Evolutionary conservation across 306 rosid genomes (phyloP), one percentile per base, ranked within the genome.

Genomic region (Begonia fuchsioides): DNA sequence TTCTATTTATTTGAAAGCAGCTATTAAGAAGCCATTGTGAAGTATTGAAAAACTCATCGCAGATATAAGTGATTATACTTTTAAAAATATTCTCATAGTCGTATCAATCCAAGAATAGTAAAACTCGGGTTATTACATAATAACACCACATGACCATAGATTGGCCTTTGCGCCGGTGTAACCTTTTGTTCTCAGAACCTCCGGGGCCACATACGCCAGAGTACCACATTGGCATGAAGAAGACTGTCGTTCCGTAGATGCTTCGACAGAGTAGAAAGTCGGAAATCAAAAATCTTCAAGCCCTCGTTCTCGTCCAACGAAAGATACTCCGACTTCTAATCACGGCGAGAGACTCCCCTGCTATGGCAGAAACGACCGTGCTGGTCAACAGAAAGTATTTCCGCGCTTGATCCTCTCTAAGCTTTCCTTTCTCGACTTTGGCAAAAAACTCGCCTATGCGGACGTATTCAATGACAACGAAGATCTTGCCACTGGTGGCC

Each of bases 161-260:
- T 87, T 94, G 2, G 87, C 78, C 51, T 75, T 87, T 0, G 81
- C 82, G 13, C 96, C 96, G 19, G 80, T 82, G 8, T 87, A 87
- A 0, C 96, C 96, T 26, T 63, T 72, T 59, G 77, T 87, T 61
- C 76, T 73, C 58, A 87, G 38, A 3, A 87, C 70, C 60, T 87
- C 96, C 0, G 96, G 96, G 2, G 94, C 96, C n/a, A 82, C 87
- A 8, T 87, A 87, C 0, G 94, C 82, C 5, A 87, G 96, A 0
- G 96, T 87, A 1, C 96, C 96, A 12, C 96, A 87, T 13, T 75
- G 84, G 96, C 82, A 11, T 77, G 38, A 0, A 87, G 82, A 78
- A 87, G 55, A 1, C 96, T 87, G n/a, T 87, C 94, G 10, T 54
- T 56, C 38, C 84, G 51, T 13, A 65, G 73, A 44, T 82, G 87